phyloP scores from a whole-genome alignment of 2,329 filamentous ascomycete species.

The Aspergillus amoenus region DNA sequence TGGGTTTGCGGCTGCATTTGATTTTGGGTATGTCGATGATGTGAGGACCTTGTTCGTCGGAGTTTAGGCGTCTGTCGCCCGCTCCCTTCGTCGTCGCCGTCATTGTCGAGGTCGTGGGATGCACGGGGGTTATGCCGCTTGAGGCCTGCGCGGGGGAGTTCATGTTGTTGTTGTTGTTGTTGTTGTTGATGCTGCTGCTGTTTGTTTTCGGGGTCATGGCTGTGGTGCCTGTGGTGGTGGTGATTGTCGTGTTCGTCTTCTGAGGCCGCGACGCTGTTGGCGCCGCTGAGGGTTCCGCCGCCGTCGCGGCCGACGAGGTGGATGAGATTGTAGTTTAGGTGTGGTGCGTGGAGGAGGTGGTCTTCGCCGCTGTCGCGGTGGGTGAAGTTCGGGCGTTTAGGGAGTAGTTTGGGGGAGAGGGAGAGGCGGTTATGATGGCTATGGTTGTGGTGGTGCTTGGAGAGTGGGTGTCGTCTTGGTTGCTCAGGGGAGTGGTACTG shows the following conservation, averaged over 20 bases:
- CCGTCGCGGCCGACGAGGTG: slow-evolving; percentile 46
- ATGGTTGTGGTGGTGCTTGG: background rate
- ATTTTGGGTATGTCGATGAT: slow-evolving; percentile 21
- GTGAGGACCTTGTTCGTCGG: slow-evolving; percentile 19
- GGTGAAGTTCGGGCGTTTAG: slow-evolving; percentile 21
- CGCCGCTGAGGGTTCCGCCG: slow-evolving; percentile 47
- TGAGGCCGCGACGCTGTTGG: slow-evolving; percentile 38
- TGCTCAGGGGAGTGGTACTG: slow-evolving; percentile 6
- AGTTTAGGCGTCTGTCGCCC: slow-evolving; percentile 22
- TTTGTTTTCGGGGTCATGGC: background rate
- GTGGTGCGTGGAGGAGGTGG: slow-evolving; percentile 27
- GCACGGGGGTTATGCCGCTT: slow-evolving; percentile 17
- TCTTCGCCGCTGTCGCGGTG: slow-evolving; percentile 32
- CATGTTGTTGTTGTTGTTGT: background rate
- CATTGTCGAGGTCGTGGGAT: slow-evolving; percentile 34
- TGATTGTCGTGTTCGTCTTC: slow-evolving; percentile 33
- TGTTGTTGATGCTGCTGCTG: background rate
- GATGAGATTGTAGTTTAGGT: slow-evolving; percentile 32
- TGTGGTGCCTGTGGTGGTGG: background rate
- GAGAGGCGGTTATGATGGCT: background rate
- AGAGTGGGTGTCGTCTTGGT: background rate
- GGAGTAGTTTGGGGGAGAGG: slow-evolving; percentile 11
- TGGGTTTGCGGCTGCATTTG: background rate
- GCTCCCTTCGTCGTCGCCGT: slow-evolving; percentile 39
- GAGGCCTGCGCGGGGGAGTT: slow-evolving; percentile 12